Evolutionary conservation across 805 yeast species (phyloP), one percentile per base, ranked within the genome.

Genomic region (Starmerella bacillaris): DNA sequence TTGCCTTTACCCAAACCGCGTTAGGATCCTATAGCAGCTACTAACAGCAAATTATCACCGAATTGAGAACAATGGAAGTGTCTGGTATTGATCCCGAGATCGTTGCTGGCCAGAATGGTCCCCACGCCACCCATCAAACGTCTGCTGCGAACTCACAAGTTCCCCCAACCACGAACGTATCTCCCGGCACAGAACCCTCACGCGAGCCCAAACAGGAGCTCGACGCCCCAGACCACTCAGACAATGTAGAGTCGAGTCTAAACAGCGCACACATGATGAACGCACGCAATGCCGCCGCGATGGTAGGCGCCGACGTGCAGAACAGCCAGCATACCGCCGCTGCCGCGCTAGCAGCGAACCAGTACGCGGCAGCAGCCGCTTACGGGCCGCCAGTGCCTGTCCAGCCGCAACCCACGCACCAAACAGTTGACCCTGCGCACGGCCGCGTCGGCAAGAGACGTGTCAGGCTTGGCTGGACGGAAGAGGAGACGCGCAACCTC

Each of bases 391-490:
- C 44, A 4, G 43, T 40, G 18, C 37, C 44, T 18, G 44, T 38
- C 14, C 43, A 37, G 36, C 31, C 40, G 41, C 37, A 11, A 17
- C 35, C 24, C 9, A 14, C 17, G 4, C 27, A 14, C 24, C 21
- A 29, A 18, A 24, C 33, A 5, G 32, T 29, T 17, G 46, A 37
- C 21, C 26, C 21, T 16, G 28, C 44, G n/a, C 44, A 40, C 18
- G 48, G 43, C 33, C 49, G 49, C 22, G 44, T 46, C 21, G 55
- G 56, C 34, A 51, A 51, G 43, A 49, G 60, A 12, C 51, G 60
- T n/a, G 53, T 53, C 11, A 51, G 60, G 2, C 44, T 53, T 7
- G 53, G 55, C 26, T 61, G 66, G 66, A 53, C 63, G 20, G 62
- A 58, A 30, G 55, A 52, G 35, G 66, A 61, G 44, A 61, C 66